Conservation (phyloP, 768 basidiomycete species). For the Termitomyces sp. region DNA sequence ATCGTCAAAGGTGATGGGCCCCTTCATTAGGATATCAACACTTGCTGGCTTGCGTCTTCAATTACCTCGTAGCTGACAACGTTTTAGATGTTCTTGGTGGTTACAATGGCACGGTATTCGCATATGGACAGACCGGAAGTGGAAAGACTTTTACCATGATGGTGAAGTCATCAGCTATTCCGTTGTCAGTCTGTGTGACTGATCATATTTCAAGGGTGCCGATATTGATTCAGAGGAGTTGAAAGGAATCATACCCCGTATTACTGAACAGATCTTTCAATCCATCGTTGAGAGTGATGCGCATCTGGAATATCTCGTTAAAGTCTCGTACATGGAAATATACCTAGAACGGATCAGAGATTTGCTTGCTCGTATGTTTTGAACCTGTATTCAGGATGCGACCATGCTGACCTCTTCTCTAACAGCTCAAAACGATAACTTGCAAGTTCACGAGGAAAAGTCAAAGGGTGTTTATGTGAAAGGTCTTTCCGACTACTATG, state of each 20-base stretch:
- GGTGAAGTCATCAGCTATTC: constrained; percentile 40
- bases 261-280: constrained; percentile 98
- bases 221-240: constrained; percentile 94
- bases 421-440: constrained; percentile 92
- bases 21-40: constrained; percentile 4
- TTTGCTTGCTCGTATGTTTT: constrained; percentile 83
- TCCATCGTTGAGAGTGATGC: constrained; percentile 95
- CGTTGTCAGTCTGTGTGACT: constrained; percentile 6
- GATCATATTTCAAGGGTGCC: constrained; percentile 63
- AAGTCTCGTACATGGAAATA: constrained; percentile 99
- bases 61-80: constrained; percentile 1
- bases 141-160: constrained; percentile 99
- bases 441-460: constrained; percentile 99
- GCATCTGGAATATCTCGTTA: constrained; percentile 96
- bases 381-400: neutral
- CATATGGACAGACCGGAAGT: constrained; percentile 84
- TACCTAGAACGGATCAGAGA: constrained; percentile 96
- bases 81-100: constrained; percentile 91
- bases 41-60: neutral
- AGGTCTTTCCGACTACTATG: constrained; percentile 96
- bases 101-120: constrained; percentile 96
- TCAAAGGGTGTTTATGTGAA: constrained; percentile 97
- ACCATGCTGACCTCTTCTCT: neutral
- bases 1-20: constrained; percentile 77
- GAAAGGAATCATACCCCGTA: constrained; percentile 96